Conservation (phyloP, 73 alveolate species). For the Uronychia binucleata region DNA sequence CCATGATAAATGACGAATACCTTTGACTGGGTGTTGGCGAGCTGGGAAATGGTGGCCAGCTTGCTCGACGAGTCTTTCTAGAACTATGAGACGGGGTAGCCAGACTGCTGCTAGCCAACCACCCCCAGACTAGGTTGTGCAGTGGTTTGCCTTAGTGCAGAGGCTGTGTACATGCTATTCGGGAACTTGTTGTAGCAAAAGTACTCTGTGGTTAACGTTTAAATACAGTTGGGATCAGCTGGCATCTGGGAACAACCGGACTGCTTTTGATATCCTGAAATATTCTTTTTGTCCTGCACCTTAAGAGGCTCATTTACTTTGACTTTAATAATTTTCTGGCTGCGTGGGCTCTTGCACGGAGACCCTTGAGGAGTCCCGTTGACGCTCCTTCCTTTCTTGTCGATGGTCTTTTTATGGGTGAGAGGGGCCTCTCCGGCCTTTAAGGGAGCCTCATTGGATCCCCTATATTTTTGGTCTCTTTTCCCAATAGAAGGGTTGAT, state of each 20-base stretch:
- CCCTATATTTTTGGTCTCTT: not conserved
- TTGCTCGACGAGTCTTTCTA: too few species aligned
- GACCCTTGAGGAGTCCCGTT: not conserved
- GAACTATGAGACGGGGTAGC: not conserved
- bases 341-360: not conserved
- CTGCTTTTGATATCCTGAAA: too few species aligned
- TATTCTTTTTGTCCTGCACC: too few species aligned
- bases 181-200: slow-evolving; percentile 1
- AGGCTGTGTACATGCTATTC: not conserved
- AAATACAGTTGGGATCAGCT: too few species aligned
- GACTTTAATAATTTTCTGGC: too few species aligned
- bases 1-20: too few species aligned
- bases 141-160: not conserved
- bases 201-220: not conserved
- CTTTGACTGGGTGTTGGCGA: too few species aligned
- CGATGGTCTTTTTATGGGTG: too few species aligned
- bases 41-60: too few species aligned
- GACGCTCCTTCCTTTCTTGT: not conserved
- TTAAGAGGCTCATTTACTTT: too few species aligned
- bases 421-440: not conserved
- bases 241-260: too few species aligned
- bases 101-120: not conserved
- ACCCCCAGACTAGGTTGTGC: too few species aligned
- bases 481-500: not conserved
- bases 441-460: not conserved